Conservation (phyloP, 2,329 filamentous ascomycete genomes). For the Fusarium globosum region DNA sequence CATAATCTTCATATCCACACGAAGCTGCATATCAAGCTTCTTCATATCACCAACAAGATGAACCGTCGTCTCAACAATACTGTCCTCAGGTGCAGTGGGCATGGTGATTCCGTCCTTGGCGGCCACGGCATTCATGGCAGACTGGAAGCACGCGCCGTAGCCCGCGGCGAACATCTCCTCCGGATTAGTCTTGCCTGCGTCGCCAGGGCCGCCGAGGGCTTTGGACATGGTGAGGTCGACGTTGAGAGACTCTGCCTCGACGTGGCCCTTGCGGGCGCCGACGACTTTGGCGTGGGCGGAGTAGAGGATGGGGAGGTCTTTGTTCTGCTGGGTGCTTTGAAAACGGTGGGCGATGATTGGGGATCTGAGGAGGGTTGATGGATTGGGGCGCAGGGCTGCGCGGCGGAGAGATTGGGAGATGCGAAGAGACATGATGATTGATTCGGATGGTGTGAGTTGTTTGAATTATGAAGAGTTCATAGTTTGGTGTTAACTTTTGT, state of each 20-base stretch:
- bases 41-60: constrained; percentile 24
- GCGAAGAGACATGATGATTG: constrained; percentile 12
- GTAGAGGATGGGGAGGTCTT: background rate
- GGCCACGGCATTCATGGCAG: constrained; percentile 20
- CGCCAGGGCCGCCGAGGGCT: constrained; percentile 16
- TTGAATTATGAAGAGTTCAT: background rate
- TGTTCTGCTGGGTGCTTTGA: background rate
- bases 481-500: background rate
- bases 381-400: background rate
- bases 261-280: constrained; percentile 19
- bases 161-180: constrained; percentile 23
- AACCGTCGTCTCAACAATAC: constrained; percentile 19
- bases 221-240: constrained; percentile 30
- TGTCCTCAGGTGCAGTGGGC: constrained; percentile 13
- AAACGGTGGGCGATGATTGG: background rate
- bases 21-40: constrained; percentile 7
- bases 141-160: constrained; percentile 25
- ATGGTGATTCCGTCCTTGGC: constrained; percentile 11
- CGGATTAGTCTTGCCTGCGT: constrained; percentile 17
- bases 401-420: constrained; percentile 3
- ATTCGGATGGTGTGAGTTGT: no score
- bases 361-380: background rate
- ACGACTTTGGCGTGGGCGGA: constrained; percentile 22
- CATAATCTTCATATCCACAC: constrained; percentile 24
- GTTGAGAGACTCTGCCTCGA: constrained; percentile 26